A percentile compares a stretch with the other conserved stretches of the same genome.
These are phyloP conservation scores for Stereocaulon alpinum DNA, from an alignment of 495 filamentous ascomycete genomes.

Conservation along the genomic window DNA sequence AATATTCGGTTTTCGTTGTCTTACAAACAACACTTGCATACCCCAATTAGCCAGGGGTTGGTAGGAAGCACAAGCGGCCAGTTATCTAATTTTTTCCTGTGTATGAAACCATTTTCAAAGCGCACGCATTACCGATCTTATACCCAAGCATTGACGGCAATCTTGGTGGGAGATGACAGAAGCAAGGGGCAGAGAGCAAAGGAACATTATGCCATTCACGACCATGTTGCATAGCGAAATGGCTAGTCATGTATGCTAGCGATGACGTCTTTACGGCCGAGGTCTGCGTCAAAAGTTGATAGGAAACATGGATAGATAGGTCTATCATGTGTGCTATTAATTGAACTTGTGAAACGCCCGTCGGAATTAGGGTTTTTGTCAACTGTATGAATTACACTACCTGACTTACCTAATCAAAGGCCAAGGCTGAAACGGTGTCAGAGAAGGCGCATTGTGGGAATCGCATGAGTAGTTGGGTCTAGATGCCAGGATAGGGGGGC, in stretches of 20 bases:
- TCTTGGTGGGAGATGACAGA: slow-evolving; percentile 13
- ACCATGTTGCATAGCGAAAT: slow-evolving; percentile 16
- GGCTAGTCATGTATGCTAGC: slow-evolving; percentile 9
- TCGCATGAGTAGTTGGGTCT: neutral
- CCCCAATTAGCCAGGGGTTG: slow-evolving; percentile 1
- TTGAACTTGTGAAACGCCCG: neutral
- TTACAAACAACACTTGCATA: slow-evolving; percentile 9
- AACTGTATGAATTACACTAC: too few species aligned
- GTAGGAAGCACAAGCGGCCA: slow-evolving; percentile 6
- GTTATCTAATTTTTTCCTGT: slow-evolving; percentile 11
- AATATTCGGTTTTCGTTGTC: slow-evolving; percentile 10
- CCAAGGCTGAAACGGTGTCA: too few species aligned
- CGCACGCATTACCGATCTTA: slow-evolving; percentile 9
- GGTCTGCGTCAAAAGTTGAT: slow-evolving; percentile 13
- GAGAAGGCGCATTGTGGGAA: too few species aligned
- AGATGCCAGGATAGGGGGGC: neutral
- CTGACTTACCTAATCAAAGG: too few species aligned
- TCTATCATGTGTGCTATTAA: neutral
- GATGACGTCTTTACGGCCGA: slow-evolving; percentile 11
- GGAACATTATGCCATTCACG: neutral
- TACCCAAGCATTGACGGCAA: slow-evolving; percentile 17
- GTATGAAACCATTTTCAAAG: slow-evolving; percentile 5
- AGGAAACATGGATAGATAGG: neutral
- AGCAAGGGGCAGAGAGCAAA: slow-evolving; percentile 6
- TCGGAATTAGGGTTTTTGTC: neutral